phyloP scores from a whole-genome alignment of 805 yeast species.

The Ogataea ganodermae region DNA sequence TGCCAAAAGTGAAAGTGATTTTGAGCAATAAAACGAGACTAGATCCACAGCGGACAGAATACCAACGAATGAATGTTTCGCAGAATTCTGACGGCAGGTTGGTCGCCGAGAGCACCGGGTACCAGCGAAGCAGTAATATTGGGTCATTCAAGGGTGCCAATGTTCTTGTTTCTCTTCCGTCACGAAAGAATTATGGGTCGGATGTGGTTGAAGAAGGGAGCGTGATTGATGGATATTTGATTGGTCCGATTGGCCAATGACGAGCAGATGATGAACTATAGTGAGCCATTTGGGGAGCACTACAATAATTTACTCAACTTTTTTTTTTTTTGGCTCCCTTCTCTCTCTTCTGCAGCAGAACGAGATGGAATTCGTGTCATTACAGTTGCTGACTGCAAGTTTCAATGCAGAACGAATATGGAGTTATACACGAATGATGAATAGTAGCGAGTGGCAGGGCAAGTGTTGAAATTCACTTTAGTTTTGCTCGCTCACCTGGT shows the following conservation, averaged over 20 bases:
- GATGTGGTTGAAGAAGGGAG: constrained; percentile 23
- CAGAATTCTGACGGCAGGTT: constrained; percentile 32
- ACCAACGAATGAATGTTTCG: constrained; percentile 44
- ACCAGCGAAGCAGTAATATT: constrained; percentile 52
- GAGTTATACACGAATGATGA: no score
- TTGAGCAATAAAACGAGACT: constrained; percentile 36
- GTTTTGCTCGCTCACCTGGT: not conserved
- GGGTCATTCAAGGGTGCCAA: constrained; percentile 51
- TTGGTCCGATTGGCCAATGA: constrained; percentile 19
- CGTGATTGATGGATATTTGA: constrained; percentile 30
- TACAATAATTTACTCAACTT: no score
- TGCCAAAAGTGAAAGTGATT: constrained; percentile 39
- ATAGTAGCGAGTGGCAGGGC: no score
- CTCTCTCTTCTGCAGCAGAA: no score
- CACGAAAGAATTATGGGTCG: constrained; percentile 24
- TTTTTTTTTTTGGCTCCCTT: no score
- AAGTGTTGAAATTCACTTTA: no score
- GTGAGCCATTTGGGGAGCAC: no score
- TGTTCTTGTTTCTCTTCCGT: constrained; percentile 46
- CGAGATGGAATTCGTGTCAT: no score
- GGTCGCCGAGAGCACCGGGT: constrained; percentile 47
- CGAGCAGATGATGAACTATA: no score
- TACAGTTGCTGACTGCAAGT: no score
- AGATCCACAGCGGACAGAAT: constrained; percentile 52
- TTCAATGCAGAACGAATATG: no score